Evolutionary conservation across 352 stramenopile species (phyloP).

Genomic region (Phytophthora europaea): DNA sequence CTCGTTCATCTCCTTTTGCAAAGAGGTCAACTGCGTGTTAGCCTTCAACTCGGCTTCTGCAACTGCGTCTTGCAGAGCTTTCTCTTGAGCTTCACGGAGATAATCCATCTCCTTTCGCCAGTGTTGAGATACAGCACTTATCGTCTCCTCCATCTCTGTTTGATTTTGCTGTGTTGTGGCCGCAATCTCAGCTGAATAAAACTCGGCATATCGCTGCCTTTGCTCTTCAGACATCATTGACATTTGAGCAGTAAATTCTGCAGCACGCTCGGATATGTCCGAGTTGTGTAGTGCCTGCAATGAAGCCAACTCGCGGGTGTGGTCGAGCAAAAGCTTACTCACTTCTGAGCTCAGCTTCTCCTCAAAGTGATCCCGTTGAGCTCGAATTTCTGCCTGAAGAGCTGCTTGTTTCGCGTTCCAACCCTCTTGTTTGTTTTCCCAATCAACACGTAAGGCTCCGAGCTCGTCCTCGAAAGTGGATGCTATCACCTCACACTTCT

Average conservation of each 20-base stretch:
- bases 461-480: conserved; percentile 35
- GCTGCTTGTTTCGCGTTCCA: conserved; percentile 12
- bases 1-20: conserved; percentile 78
- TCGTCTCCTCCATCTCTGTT: conserved; percentile 41
- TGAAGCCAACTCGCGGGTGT: conserved; percentile 8
- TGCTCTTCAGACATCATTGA: conserved; percentile 32
- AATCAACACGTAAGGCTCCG: conserved; percentile 18
- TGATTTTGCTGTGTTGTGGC: conserved; percentile 16
- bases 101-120: conserved; percentile 52
- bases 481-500: conserved; percentile 26
- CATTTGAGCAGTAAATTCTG: conserved; percentile 11
- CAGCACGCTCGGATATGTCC: background rate
- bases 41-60: conserved; percentile 46
- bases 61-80: conserved; percentile 44
- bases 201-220: conserved; percentile 15
- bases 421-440: conserved; percentile 13
- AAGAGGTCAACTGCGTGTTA: conserved; percentile 38
- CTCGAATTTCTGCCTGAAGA: conserved; percentile 22
- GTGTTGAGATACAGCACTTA: conserved; percentile 27
- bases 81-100: conserved; percentile 39
- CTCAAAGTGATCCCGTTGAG: conserved; percentile 20
- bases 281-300: conserved; percentile 11
- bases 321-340: conserved; percentile 11
- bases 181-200: conserved; percentile 10
- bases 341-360: conserved; percentile 18